These are phyloP conservation scores for Elsinoe necatrix DNA, from an alignment of 2,329 filamentous ascomycete species.

Conservation along the genomic window DNA sequence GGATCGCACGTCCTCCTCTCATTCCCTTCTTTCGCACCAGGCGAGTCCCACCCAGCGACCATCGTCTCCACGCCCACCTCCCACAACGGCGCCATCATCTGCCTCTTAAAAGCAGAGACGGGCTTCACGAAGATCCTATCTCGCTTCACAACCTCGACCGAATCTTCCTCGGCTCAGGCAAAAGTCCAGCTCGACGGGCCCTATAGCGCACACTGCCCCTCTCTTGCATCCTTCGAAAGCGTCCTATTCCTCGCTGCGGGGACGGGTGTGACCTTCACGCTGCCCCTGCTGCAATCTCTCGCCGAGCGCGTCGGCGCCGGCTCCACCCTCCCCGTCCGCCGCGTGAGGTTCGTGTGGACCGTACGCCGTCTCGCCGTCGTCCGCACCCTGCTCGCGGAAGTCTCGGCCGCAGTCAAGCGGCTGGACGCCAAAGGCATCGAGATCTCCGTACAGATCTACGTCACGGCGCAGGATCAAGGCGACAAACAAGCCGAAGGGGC, in stretches of 20 bases:
- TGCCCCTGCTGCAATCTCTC: slow-evolving; percentile 23
- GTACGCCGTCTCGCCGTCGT: slow-evolving; percentile 21
- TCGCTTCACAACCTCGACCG: slow-evolving; percentile 18
- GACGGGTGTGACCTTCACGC: slow-evolving; percentile 25
- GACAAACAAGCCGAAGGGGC: too few species aligned
- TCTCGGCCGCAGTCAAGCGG: slow-evolving; percentile 19
- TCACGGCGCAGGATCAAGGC: slow-evolving; percentile 16
- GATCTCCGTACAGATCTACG: slow-evolving; percentile 20
- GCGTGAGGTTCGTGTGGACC: slow-evolving; percentile 24
- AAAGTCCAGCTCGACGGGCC: slow-evolving; percentile 23
- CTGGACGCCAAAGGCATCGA: slow-evolving; percentile 21
- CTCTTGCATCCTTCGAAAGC: slow-evolving; percentile 25
- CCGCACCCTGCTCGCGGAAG: slow-evolving; percentile 21
- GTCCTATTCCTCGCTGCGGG: slow-evolving; percentile 24
- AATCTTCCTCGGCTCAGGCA: slow-evolving; percentile 13
- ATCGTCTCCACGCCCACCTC: slow-evolving; percentile 24
- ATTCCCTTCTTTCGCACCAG: slow-evolving; percentile 23
- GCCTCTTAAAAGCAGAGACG: slow-evolving; percentile 25
- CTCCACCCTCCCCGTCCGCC: slow-evolving; percentile 21
- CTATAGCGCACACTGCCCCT: slow-evolving; percentile 22
- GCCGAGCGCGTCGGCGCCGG: slow-evolving; percentile 20
- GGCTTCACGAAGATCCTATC: slow-evolving; percentile 26
- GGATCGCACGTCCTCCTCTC: slow-evolving; percentile 25
- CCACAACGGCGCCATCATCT: slow-evolving; percentile 23
- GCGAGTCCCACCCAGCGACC: slow-evolving; percentile 25